These are phyloP conservation scores for Wickerhamiella sorbophila DNA, from an alignment of 805 yeast genomes.

Conservation along the genomic window DNA sequence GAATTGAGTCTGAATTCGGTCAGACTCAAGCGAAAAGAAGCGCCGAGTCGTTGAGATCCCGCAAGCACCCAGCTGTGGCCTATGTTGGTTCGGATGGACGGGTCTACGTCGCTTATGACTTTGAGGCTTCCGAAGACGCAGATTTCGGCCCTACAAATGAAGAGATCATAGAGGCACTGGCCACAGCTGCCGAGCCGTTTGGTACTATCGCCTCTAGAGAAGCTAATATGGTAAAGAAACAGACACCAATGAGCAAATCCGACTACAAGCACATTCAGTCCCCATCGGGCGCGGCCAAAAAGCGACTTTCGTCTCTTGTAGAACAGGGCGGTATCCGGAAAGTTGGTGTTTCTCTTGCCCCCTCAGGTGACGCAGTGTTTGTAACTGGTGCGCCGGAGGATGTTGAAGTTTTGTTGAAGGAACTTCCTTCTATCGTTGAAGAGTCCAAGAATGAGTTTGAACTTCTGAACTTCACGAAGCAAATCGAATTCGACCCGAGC, in stretches of 20 bases:
- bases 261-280: slow-evolving; percentile 51
- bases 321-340: slow-evolving; percentile 16
- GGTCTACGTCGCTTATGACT: slow-evolving; percentile 42
- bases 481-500: slow-evolving; percentile 47
- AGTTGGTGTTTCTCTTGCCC: slow-evolving; percentile 20
- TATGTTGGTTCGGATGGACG: slow-evolving; percentile 38
- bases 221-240: slow-evolving; percentile 35
- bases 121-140: slow-evolving; percentile 30
- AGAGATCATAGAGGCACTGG: slow-evolving; percentile 43
- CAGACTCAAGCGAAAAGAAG: slow-evolving; percentile 26
- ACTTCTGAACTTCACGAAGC: slow-evolving; percentile 31
- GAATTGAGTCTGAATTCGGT: slow-evolving; percentile 34
- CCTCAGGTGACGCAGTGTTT: slow-evolving; percentile 32
- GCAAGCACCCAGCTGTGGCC: slow-evolving; percentile 32
- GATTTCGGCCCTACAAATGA: slow-evolving; percentile 61
- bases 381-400: slow-evolving; percentile 58
- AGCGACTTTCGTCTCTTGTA: slow-evolving; percentile 4
- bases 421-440: slow-evolving; percentile 39
- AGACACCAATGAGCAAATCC: slow-evolving; percentile 36
- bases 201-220: slow-evolving; percentile 46
- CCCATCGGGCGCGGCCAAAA: slow-evolving; percentile 26
- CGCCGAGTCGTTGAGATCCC: slow-evolving; percentile 21
- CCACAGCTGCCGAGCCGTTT: slow-evolving; percentile 40
- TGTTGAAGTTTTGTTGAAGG: slow-evolving; percentile 40
- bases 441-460: slow-evolving; percentile 41